Evolutionary conservation across 768 basidiomycete species (phyloP), one percentile per base, ranked within the genome.

Genomic region (Agaricus blazei): DNA sequence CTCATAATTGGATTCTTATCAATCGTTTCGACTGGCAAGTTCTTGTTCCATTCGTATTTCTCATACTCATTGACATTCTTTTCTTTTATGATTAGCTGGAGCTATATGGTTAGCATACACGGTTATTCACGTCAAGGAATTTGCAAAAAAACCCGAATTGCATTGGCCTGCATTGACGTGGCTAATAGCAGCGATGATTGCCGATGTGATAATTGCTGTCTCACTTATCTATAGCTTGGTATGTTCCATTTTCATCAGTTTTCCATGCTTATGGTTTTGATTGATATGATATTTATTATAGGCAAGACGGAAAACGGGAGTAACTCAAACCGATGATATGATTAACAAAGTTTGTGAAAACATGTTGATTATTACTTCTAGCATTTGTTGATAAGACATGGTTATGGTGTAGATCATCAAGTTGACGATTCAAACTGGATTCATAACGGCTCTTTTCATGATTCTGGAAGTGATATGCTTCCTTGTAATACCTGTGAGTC

Each of bases 131-230:
- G 43, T 72, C 54, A 65, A 60, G 29, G 46, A 61, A 9, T 73
- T 72, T 54, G 24, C 49, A 3, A 52, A 55, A 48, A 70, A 72
- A 54, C 66, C 66, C 14, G 51, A 65, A 48, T 63, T 72, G 2
- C 69, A 72, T 48, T 58, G 52, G 28, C 64, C 73, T 0, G 70
- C 71, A 1, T 64, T 74, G 19, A 54, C 67, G 0, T 83, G 81
- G 80, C 72, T 83, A 29, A 60, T 72, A 14, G 62, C 74, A 0
- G 71, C 78, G 9, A 75, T 74, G 4, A 64, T 71, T 9, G 72
- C 74, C 8, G 82, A 83, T 61, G 59, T 76, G 7, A 58, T 79
- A 9, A 83, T 83, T 48, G 75, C 82, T 0, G 54, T 63, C 0
- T 58, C 70, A 1, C 68, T 83, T 4, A 73, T 74, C 6, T 61